Conservation (phyloP, 2,329 filamentous ascomycete species). For the Monosporascus cannonballus region DNA sequence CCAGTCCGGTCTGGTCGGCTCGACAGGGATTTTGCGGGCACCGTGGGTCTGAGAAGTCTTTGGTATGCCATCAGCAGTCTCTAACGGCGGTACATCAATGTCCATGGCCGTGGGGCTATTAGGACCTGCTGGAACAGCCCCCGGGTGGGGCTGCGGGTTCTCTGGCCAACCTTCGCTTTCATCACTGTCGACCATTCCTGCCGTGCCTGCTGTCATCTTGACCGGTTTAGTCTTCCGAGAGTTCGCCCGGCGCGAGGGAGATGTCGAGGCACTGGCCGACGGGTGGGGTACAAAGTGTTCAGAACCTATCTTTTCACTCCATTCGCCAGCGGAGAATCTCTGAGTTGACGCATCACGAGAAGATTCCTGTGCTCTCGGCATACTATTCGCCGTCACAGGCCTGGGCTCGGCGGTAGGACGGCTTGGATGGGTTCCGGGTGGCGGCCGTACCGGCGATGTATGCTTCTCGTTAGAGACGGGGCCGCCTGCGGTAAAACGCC, state of each 20-base stretch:
- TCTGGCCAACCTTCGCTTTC: slow-evolving; percentile 34
- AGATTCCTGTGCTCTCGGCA: slow-evolving; percentile 14
- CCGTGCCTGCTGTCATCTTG: slow-evolving; percentile 41
- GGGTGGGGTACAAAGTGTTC: slow-evolving; percentile 48
- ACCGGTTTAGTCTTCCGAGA: slow-evolving; percentile 56
- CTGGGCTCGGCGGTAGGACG: slow-evolving; percentile 28
- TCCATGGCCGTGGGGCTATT: slow-evolving; percentile 58
- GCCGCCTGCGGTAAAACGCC: slow-evolving; percentile 48
- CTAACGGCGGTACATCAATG: slow-evolving; percentile 47
- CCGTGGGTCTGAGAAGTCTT: slow-evolving; percentile 21
- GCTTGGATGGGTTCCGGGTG: slow-evolving; percentile 33
- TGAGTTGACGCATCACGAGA: slow-evolving; percentile 19
- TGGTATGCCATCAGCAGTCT: slow-evolving; percentile 20
- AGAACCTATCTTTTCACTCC: slow-evolving; percentile 47
- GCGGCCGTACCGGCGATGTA: slow-evolving; percentile 27
- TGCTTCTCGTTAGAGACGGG: slow-evolving; percentile 21
- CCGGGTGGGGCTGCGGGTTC: slow-evolving; percentile 8
- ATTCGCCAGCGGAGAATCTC: slow-evolving; percentile 46
- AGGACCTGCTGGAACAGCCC: slow-evolving; percentile 18
- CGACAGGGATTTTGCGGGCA: slow-evolving; percentile 50
- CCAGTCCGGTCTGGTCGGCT: slow-evolving; percentile 56
- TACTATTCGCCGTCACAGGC: slow-evolving; percentile 15
- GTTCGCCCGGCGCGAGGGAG: slow-evolving; percentile 41
- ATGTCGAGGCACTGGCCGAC: slow-evolving; percentile 30
- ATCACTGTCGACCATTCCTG: slow-evolving; percentile 40